phyloP scores from a whole-genome alignment of 768 basidiomycete species.

The Suillus spraguei region DNA sequence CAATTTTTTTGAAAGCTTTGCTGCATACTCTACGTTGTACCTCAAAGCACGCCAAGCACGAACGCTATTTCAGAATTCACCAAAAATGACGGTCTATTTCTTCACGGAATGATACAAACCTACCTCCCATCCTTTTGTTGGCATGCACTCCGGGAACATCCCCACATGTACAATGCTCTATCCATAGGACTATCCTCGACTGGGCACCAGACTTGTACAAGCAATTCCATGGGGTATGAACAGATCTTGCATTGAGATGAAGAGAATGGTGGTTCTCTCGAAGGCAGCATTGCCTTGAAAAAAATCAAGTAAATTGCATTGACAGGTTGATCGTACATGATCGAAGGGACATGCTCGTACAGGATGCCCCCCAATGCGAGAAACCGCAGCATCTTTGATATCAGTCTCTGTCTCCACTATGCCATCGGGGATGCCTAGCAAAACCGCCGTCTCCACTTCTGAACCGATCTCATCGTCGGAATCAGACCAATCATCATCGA shows the following conservation, averaged over 20 bases:
- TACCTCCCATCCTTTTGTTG: slow-evolving; percentile 81
- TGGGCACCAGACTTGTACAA: slow-evolving; percentile 90
- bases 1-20: slow-evolving; percentile 63
- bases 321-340: slow-evolving; percentile 47
- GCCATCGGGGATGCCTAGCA: slow-evolving; percentile 84
- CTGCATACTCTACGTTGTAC: slow-evolving; percentile 74
- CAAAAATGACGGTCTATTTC: slow-evolving; percentile 18
- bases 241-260: slow-evolving; percentile 76
- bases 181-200: slow-evolving; percentile 86
- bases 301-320: slow-evolving; percentile 47
- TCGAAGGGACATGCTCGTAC: slow-evolving; percentile 63
- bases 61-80: slow-evolving; percentile 46
- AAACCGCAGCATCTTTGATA: slow-evolving; percentile 76
- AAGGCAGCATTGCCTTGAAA: slow-evolving; percentile 72
- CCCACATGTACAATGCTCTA: slow-evolving; percentile 85
- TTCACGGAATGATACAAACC: slow-evolving; percentile 26
- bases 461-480: slow-evolving; percentile 66
- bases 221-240: slow-evolving; percentile 72
- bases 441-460: slow-evolving; percentile 69
- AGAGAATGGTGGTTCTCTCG: slow-evolving; percentile 59
- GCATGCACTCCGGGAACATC: slow-evolving; percentile 69
- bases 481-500: slow-evolving; percentile 76
- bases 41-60: slow-evolving; percentile 81
- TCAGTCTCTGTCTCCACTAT: slow-evolving; percentile 57
- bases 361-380: slow-evolving; percentile 88